Evolutionary conservation across 352 stramenopile species (phyloP).

Genomic region (Pythium insidiosum): DNA sequence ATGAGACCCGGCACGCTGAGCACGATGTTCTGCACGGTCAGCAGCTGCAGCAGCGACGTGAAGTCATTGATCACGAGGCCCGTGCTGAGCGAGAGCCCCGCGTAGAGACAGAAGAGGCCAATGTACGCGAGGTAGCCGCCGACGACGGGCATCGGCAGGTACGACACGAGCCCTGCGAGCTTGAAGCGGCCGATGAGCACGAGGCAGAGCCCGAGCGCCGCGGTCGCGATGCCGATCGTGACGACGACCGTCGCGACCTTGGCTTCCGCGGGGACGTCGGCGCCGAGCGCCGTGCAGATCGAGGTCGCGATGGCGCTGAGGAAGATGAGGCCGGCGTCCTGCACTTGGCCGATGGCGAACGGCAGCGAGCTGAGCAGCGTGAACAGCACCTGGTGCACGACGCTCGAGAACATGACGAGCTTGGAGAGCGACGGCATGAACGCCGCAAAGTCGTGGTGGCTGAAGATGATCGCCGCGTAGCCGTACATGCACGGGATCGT

Average conservation of each 20-base stretch:
- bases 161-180: slow-evolving; percentile 93
- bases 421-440: slow-evolving; percentile 92
- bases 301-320: slow-evolving; percentile 91
- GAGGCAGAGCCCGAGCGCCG: slow-evolving; percentile 89
- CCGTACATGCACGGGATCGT: slow-evolving; percentile 93
- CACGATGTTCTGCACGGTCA: slow-evolving; percentile 53
- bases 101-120: slow-evolving; percentile 94
- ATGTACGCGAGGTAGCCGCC: slow-evolving; percentile 98
- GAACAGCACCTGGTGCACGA: slow-evolving; percentile 92
- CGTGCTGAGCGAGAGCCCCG: slow-evolving; percentile 89
- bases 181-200: slow-evolving; percentile 92
- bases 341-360: slow-evolving; percentile 97
- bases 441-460: slow-evolving; percentile 79
- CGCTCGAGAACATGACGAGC: slow-evolving; percentile 94
- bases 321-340: slow-evolving; percentile 98
- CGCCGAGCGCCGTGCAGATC: slow-evolving; percentile 74
- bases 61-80: slow-evolving; percentile 86
- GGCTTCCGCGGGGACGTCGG: slow-evolving; percentile 46
- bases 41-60: slow-evolving; percentile 67
- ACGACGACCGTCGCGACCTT: slow-evolving; percentile 93
- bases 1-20: slow-evolving; percentile 82
- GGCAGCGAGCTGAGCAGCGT: slow-evolving; percentile 87
- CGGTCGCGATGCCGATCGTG: slow-evolving; percentile 88
- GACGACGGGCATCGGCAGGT: slow-evolving; percentile 96
- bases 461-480: slow-evolving; percentile 95